Evolutionary conservation across 1,284 basidiomycete species (phyloP).

Genomic region (Cronartium quercuum): DNA sequence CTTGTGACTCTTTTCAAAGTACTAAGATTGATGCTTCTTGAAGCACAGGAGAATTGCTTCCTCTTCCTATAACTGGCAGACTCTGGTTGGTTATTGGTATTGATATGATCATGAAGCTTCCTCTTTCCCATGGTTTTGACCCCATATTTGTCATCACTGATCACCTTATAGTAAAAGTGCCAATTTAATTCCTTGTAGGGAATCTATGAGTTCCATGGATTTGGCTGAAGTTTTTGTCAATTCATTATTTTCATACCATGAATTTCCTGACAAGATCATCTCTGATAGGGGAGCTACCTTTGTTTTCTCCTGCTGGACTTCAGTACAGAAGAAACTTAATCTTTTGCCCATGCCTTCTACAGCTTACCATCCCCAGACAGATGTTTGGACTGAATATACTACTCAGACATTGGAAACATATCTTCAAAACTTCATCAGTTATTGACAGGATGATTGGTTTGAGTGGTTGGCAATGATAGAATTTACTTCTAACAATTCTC

Average conservation of each 20-base stretch:
- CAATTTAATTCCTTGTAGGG: constrained; percentile 14
- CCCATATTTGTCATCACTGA: constrained; percentile 12
- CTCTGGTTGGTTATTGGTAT: constrained; percentile 20
- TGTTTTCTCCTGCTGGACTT: neutral
- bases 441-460: constrained; percentile 44
- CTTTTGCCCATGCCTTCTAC: neutral
- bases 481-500: constrained; percentile 48
- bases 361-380: constrained; percentile 9
- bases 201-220: neutral
- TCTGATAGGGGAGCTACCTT: constrained; percentile 5
- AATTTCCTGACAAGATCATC: constrained; percentile 8
- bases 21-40: too few relatives aligned
- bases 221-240: neutral
- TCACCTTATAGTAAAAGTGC: constrained; percentile 1
- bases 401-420: constrained; percentile 35
- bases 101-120: constrained; percentile 18
- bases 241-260: constrained; percentile 7
- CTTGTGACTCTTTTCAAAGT: too few relatives aligned
- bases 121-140: neutral
- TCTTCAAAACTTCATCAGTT: constrained; percentile 40
- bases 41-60: neutral
- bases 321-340: neutral
- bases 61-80: neutral
- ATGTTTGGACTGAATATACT: constrained; percentile 11
- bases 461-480: constrained; percentile 45